A percentile compares a stretch with the other conserved stretches of the same genome.
Evolutionary conservation across 352 stramenopile species (phyloP).

Genomic region (Phytopythium delawarense): DNA sequence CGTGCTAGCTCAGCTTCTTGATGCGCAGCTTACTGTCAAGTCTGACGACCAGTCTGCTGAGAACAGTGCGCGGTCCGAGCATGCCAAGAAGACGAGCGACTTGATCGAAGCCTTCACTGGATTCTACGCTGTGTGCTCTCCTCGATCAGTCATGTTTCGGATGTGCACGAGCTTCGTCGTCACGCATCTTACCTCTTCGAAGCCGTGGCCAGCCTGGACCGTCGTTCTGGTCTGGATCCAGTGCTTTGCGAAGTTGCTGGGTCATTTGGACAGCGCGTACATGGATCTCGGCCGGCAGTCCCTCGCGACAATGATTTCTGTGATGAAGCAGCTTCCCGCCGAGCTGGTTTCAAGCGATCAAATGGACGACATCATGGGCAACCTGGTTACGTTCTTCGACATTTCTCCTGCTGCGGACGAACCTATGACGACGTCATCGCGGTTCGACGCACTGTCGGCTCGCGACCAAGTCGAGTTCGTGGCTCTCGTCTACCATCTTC

Average conservation of each 20-base stretch:
- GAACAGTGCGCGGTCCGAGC: not conserved
- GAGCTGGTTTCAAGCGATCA: slow-evolving; percentile 38
- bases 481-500: slow-evolving; percentile 70
- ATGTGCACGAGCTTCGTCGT: slow-evolving; percentile 72
- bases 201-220: slow-evolving; percentile 46
- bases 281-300: slow-evolving; percentile 58
- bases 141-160: slow-evolving; percentile 67
- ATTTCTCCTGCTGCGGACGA: slow-evolving; percentile 14
- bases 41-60: slow-evolving; percentile 3
- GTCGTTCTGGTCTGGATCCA: slow-evolving; percentile 68
- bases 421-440: slow-evolving; percentile 10
- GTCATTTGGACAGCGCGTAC: slow-evolving; percentile 50
- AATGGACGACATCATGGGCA: slow-evolving; percentile 49
- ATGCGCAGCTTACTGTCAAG: slow-evolving; percentile 4
- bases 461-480: slow-evolving; percentile 68
- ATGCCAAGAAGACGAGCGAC: slow-evolving; percentile 17
- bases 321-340: slow-evolving; percentile 72
- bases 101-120: slow-evolving; percentile 57
- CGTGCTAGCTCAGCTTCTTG: slow-evolving; percentile 50
- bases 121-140: slow-evolving; percentile 63
- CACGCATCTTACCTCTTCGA: slow-evolving; percentile 44
- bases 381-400: slow-evolving; percentile 66
- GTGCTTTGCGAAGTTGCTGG: slow-evolving; percentile 59
- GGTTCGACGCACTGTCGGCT: slow-evolving; percentile 47
- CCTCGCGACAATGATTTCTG: slow-evolving; percentile 63